phyloP scores from a whole-genome alignment of 345 rosid species.

The Lepidium sativum region DNA sequence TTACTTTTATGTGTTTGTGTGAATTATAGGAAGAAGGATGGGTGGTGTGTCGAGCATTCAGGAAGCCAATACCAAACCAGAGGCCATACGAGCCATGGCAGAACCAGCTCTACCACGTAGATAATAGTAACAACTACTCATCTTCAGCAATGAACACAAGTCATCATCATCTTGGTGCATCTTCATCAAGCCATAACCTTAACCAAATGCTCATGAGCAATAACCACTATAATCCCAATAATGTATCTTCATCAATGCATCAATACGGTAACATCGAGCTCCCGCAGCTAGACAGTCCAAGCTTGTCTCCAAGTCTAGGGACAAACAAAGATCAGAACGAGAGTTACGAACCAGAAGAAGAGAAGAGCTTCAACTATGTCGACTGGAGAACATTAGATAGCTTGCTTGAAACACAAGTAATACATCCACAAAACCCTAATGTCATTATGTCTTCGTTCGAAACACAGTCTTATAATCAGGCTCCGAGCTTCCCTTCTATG shows the following conservation, averaged over 20 bases:
- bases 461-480: constrained; percentile 12
- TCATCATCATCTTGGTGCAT: constrained; percentile 17
- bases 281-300: constrained; percentile 67
- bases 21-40: constrained; percentile 81
- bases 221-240: constrained; percentile 14
- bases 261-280: constrained; percentile 38
- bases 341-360: constrained; percentile 40
- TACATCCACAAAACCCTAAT: constrained; percentile 16
- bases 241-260: constrained; percentile 20
- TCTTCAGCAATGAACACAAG: constrained; percentile 17
- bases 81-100: constrained; percentile 67
- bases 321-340: constrained; percentile 30
- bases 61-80: constrained; percentile 72
- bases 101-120: constrained; percentile 39
- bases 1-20: neutral
- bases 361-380: constrained; percentile 29
- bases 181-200: constrained; percentile 23
- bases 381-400: constrained; percentile 66
- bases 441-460: constrained; percentile 19
- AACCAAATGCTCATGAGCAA: constrained; percentile 23
- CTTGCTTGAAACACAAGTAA: constrained; percentile 41
- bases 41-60: constrained; percentile 94
- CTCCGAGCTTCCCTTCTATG: constrained; percentile 22
- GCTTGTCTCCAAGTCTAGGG: constrained; percentile 43
- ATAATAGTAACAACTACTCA: constrained; percentile 21